phyloP scores from a whole-genome alignment of 2,329 filamentous ascomycete species.

The Aphanocladium album region DNA sequence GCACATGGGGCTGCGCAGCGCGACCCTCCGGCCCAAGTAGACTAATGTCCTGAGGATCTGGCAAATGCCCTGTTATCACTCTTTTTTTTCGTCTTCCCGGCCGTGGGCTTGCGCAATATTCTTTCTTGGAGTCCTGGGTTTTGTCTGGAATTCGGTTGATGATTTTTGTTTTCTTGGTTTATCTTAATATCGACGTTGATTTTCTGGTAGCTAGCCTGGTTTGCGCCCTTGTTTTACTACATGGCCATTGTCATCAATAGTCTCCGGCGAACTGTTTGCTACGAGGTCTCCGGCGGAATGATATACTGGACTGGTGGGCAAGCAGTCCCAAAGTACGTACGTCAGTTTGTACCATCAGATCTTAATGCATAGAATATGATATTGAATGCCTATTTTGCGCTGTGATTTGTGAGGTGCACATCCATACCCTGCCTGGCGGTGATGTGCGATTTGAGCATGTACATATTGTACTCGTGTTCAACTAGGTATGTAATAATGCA shows the following conservation, averaged over 20 bases:
- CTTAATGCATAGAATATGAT: slow-evolving; percentile 13
- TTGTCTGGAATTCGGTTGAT: slow-evolving; percentile 33
- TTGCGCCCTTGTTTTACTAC: not conserved
- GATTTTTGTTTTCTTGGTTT: slow-evolving; percentile 28
- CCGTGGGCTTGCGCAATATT: slow-evolving; percentile 26
- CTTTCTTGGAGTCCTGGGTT: slow-evolving; percentile 37
- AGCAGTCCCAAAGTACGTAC: not conserved
- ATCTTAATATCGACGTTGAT: slow-evolving; percentile 18
- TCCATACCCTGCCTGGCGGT: too few species aligned
- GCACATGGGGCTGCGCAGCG: not conserved
- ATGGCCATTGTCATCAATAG: not conserved
- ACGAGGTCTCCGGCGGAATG: not conserved
- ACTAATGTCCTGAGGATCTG: slow-evolving; percentile 9
- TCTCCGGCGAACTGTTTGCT: not conserved
- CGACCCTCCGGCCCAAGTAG: not conserved
- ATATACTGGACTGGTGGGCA: slow-evolving; percentile 6
- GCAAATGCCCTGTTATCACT: not conserved
- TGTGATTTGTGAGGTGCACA: not conserved
- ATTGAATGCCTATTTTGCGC: slow-evolving; percentile 5
- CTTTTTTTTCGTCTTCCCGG: slow-evolving; percentile 18
- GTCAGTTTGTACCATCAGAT: slow-evolving; percentile 1
- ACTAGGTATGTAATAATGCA: not conserved
- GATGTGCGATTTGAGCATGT: not conserved
- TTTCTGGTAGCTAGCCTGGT: slow-evolving; percentile 5
- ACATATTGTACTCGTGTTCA: not conserved